Percentiles rank a stretch among this genome's conserved stretches.
These are phyloP conservation scores for Saccharomycopsis fermentans DNA, from an alignment of 805 yeast species.

Conservation along the genomic window DNA sequence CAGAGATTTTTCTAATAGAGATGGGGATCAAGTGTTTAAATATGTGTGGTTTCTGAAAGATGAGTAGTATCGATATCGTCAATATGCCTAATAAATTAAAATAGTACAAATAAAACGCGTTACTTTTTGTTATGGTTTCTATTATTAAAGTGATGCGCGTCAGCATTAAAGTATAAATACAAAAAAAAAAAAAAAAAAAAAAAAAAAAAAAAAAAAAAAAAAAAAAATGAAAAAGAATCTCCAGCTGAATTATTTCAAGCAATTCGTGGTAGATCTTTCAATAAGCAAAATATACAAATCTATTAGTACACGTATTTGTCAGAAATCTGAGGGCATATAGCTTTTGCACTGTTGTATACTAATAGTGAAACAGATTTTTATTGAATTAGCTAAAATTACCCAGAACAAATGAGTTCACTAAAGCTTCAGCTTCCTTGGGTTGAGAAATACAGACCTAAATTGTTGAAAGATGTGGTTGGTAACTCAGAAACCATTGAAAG, in stretches of 20 bases:
- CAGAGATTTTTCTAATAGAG: too few relatives aligned
- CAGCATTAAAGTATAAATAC: background rate
- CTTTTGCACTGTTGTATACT: background rate
- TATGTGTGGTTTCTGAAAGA: too few relatives aligned
- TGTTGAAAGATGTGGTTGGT: constrained; percentile 81
- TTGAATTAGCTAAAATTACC: background rate
- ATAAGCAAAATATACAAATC: too few relatives aligned
- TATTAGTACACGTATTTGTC: too few relatives aligned
- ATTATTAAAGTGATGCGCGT: background rate
- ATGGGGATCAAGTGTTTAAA: too few relatives aligned
- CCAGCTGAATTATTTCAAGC: too few relatives aligned
- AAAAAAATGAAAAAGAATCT: background rate
- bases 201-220: background rate
- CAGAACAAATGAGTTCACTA: background rate
- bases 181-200: background rate
- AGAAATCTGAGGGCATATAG: too few relatives aligned
- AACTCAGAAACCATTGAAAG: constrained; percentile 84
- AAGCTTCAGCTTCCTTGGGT: constrained; percentile 47
- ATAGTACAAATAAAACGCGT: background rate
- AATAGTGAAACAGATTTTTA: background rate
- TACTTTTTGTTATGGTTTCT: background rate
- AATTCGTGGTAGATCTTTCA: too few relatives aligned
- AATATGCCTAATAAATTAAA: too few relatives aligned
- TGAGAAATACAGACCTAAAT: constrained; percentile 87
- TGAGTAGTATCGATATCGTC: too few relatives aligned